phyloP scores from a whole-genome alignment of 129 eudicot genomes.

The Solidago caesia region DNA sequence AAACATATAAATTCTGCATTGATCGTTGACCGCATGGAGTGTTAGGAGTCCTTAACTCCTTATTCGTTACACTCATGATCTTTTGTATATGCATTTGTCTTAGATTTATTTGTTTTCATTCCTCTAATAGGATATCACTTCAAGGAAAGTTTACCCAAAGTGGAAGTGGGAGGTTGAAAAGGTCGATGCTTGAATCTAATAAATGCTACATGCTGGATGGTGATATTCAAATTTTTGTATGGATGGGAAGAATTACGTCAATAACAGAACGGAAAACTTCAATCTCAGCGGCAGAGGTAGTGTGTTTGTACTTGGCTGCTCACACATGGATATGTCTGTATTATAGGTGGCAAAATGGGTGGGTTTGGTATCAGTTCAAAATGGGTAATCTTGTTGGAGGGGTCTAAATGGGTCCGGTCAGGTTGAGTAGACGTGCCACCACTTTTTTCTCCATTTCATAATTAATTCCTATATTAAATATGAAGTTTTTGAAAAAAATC shows the following conservation, averaged over 20 bases:
- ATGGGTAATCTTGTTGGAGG: no score
- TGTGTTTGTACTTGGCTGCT: neutral
- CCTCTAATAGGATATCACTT: slow-evolving; percentile 40
- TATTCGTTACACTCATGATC: neutral
- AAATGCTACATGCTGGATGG: slow-evolving; percentile 68
- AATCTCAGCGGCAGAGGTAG: slow-evolving; percentile 56
- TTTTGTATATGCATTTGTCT: slow-evolving; percentile 3
- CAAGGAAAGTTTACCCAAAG: slow-evolving; percentile 50
- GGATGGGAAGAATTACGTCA: slow-evolving; percentile 73
- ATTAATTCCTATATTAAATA: no score
- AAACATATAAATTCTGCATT: neutral
- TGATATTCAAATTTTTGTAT: slow-evolving; percentile 49
- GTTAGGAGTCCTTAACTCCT: neutral
- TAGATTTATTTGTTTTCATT: neutral
- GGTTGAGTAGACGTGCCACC: neutral
- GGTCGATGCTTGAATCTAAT: slow-evolving; percentile 49
- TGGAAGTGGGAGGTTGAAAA: slow-evolving; percentile 42
- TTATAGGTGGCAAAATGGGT: neutral
- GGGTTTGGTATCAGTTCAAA: neutral
- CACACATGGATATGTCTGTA: neutral
- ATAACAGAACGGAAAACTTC: slow-evolving; percentile 57
- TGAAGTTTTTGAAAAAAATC: no score
- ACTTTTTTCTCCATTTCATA: neutral
- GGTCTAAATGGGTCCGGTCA: neutral
- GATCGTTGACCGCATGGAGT: neutral